These are phyloP conservation scores for Saccharomycopsis oosterbeekiorum DNA, from an alignment of 805 yeast species.

Conservation along the genomic window DNA sequence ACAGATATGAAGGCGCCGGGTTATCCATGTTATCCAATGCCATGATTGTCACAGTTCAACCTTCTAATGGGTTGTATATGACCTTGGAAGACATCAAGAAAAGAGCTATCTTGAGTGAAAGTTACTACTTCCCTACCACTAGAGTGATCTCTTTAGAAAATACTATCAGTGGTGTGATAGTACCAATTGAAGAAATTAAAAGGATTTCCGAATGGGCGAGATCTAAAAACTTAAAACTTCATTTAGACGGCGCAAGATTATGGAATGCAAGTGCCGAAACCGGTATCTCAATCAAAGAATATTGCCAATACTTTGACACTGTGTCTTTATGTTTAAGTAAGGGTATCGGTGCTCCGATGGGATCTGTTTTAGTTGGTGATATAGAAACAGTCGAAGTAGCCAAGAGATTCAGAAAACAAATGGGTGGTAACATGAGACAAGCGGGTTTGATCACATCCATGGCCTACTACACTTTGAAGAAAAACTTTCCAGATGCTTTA, in stretches of 20 bases:
- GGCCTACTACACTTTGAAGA: conserved; percentile 71
- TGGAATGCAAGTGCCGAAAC: conserved; percentile 83
- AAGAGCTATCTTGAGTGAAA: conserved; percentile 58
- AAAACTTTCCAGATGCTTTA: conserved; percentile 51
- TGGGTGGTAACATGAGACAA: conserved; percentile 92
- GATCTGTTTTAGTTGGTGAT: conserved; percentile 73
- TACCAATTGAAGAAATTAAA: conserved; percentile 69
- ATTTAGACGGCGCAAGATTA: conserved; percentile 91
- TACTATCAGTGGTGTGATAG: conserved; percentile 73
- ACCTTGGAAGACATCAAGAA: conserved; percentile 70
- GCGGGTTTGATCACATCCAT: conserved; percentile 71
- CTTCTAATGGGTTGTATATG: conserved; percentile 64
- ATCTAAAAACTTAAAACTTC: conserved; percentile 45
- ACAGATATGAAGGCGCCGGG: conserved; percentile 83
- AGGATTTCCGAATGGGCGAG: conserved; percentile 51
- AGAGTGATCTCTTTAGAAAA: conserved; percentile 77
- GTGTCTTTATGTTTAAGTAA: conserved; percentile 84
- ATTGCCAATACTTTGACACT: conserved; percentile 74
- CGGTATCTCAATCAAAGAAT: conserved; percentile 57
- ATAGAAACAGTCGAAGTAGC: conserved; percentile 52
- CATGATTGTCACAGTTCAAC: conserved; percentile 77
- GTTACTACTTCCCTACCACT: conserved; percentile 85
- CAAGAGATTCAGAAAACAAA: conserved; percentile 80
- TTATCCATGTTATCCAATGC: conserved; percentile 83
- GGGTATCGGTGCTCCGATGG: conserved; percentile 89